Conservation (phyloP, 306 rosid species). For the Prunus mira region DNA sequence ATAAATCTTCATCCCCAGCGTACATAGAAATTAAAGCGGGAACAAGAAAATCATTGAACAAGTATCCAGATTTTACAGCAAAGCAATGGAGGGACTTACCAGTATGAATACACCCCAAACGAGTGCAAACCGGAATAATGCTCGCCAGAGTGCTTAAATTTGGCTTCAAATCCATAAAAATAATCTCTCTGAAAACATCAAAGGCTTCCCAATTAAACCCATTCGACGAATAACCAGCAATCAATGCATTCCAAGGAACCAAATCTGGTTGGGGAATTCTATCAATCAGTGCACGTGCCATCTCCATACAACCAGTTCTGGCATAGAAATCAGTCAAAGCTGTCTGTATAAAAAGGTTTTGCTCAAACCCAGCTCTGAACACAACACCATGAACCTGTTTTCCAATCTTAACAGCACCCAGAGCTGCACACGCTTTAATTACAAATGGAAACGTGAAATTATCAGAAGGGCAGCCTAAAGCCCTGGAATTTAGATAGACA, state of each 20-base stretch:
- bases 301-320: slow-evolving; percentile 14
- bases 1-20: slow-evolving; percentile 19
- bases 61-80: slow-evolving; percentile 29
- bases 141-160: slow-evolving; percentile 36
- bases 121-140: slow-evolving; percentile 35
- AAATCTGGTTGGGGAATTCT: slow-evolving; percentile 34
- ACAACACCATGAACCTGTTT: slow-evolving; percentile 28
- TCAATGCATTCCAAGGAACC: slow-evolving; percentile 33
- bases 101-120: slow-evolving; percentile 16
- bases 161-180: slow-evolving; percentile 26
- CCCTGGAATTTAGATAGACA: slow-evolving; percentile 11
- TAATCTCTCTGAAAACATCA: slow-evolving; percentile 19
- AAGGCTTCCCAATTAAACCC: slow-evolving; percentile 31
- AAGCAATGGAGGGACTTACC: slow-evolving; percentile 35
- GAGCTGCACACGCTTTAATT: slow-evolving; percentile 36
- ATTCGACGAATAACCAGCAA: slow-evolving; percentile 31
- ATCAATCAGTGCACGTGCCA: slow-evolving; percentile 29
- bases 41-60: slow-evolving; percentile 21
- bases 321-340: slow-evolving; percentile 29
- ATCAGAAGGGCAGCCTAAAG: slow-evolving; percentile 29
- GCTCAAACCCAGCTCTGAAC: slow-evolving; percentile 27
- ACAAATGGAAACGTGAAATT: slow-evolving; percentile 32
- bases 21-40: slow-evolving; percentile 41
- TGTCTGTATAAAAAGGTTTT: slow-evolving; percentile 31
- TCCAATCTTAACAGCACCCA: slow-evolving; percentile 17